Percentiles rank a stretch among this genome's conserved stretches.
Conservation (phyloP, 805 yeast genomes). For the Wickerhamomyces rabaulensis region DNA sequence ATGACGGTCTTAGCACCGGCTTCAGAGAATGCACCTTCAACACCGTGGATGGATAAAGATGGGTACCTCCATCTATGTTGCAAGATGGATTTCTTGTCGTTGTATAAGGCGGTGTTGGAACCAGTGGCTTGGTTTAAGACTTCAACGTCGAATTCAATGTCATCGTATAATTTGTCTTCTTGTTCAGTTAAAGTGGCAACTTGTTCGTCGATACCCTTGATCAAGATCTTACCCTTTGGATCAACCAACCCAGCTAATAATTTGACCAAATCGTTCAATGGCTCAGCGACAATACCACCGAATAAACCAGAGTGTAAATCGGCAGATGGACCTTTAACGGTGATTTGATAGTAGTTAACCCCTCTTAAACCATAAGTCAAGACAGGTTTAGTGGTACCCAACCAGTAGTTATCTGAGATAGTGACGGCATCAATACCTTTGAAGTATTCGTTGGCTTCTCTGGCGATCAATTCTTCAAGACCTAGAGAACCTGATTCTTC, state of each 20-base stretch:
- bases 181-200: slow-evolving; percentile 86
- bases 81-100: slow-evolving; percentile 75
- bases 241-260: slow-evolving; percentile 76
- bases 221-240: slow-evolving; percentile 72
- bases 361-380: slow-evolving; percentile 98
- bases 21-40: slow-evolving; percentile 95
- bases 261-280: slow-evolving; percentile 87
- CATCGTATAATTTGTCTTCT: slow-evolving; percentile 76
- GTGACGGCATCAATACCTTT: slow-evolving; percentile 90
- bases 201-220: slow-evolving; percentile 90
- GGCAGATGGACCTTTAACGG: slow-evolving; percentile 87
- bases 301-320: slow-evolving; percentile 96
- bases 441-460: slow-evolving; percentile 77
- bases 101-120: slow-evolving; percentile 73
- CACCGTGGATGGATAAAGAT: slow-evolving; percentile 90
- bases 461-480: slow-evolving; percentile 73
- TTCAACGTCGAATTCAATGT: slow-evolving; percentile 75
- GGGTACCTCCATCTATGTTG: slow-evolving; percentile 99
- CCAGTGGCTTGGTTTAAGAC: slow-evolving; percentile 90
- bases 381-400: slow-evolving; percentile 95
- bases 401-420: slow-evolving; percentile 97
- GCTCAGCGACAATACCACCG: slow-evolving; percentile 97
- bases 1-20: slow-evolving; percentile 98
- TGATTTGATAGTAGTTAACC: slow-evolving; percentile 83
- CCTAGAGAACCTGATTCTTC: slow-evolving; percentile 97